phyloP scores from a whole-genome alignment of 345 rosid genomes.

The Acer campestre region DNA sequence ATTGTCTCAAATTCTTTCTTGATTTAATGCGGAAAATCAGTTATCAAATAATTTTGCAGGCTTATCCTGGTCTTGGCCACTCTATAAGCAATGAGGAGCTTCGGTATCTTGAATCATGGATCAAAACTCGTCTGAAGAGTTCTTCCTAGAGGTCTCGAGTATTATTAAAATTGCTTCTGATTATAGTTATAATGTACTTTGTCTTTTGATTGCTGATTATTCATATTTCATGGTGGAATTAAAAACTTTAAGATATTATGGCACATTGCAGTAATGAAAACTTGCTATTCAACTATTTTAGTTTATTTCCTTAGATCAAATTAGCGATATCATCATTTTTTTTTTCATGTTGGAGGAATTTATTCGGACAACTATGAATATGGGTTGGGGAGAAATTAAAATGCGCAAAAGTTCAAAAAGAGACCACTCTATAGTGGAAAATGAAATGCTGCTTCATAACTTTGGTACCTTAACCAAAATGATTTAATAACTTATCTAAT shows the following conservation, averaged over 20 bases:
- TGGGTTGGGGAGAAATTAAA: no score
- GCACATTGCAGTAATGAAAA: background rate
- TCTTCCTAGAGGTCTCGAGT: conserved; percentile 43
- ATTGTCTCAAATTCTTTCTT: background rate
- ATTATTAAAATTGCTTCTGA: background rate
- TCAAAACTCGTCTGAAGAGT: conserved; percentile 54
- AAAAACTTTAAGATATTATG: background rate
- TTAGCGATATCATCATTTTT: background rate
- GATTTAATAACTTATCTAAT: no score
- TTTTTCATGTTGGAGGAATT: background rate
- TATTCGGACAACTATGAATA: background rate
- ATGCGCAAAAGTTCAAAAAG: no score
- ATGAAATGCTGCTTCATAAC: no score
- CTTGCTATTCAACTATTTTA: background rate
- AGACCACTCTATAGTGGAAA: no score
- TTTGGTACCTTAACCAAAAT: no score
- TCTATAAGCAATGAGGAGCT: conserved; percentile 60
- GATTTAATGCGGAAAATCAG: background rate
- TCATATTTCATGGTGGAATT: background rate
- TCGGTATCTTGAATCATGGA: conserved; percentile 65
- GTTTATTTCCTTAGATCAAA: background rate
- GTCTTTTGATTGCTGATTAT: background rate
- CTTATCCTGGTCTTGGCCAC: conserved; percentile 70
- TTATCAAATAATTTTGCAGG: conserved; percentile 41
- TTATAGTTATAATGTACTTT: background rate